A percentile compares a stretch with the other conserved stretches of the same genome.
Conservation (phyloP, 208 protist genomes). For the Tetramitus jugosus region DNA sequence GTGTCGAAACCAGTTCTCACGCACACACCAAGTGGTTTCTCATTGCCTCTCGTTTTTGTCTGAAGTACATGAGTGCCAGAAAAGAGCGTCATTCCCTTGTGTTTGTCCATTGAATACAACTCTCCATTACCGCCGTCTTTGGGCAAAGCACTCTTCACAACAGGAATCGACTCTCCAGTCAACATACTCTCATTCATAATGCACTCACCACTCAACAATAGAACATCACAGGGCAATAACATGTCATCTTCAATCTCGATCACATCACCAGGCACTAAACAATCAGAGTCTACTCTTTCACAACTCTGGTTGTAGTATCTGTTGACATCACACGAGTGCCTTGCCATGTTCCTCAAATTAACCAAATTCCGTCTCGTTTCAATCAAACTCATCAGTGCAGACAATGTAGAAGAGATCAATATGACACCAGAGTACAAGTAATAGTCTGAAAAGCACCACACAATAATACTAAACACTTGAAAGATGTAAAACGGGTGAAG, state of each 20-base stretch:
- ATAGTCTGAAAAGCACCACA: constrained; percentile 25
- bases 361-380: constrained; percentile 25
- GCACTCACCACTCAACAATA: constrained; percentile 36
- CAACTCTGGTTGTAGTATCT: background rate
- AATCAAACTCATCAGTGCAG: background rate
- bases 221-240: constrained; percentile 45
- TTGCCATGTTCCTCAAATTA: constrained; percentile 3
- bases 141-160: constrained; percentile 41
- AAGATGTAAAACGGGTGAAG: constrained; percentile 30
- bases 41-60: background rate
- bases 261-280: constrained; percentile 25
- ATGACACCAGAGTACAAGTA: constrained; percentile 1
- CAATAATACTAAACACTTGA: constrained; percentile 21
- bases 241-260: background rate
- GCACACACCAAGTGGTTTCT: background rate
- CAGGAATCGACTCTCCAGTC: constrained; percentile 50
- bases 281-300: background rate
- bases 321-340: background rate
- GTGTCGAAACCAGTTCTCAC: constrained; percentile 47
- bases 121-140: background rate
- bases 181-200: constrained; percentile 51
- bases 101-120: constrained; percentile 1
- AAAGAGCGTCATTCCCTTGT: constrained; percentile 27
- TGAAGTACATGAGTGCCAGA: constrained; percentile 42
- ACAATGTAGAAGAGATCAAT: background rate